phyloP scores from a whole-genome alignment of 257 asterid species.

The Jasminum sambac region DNA sequence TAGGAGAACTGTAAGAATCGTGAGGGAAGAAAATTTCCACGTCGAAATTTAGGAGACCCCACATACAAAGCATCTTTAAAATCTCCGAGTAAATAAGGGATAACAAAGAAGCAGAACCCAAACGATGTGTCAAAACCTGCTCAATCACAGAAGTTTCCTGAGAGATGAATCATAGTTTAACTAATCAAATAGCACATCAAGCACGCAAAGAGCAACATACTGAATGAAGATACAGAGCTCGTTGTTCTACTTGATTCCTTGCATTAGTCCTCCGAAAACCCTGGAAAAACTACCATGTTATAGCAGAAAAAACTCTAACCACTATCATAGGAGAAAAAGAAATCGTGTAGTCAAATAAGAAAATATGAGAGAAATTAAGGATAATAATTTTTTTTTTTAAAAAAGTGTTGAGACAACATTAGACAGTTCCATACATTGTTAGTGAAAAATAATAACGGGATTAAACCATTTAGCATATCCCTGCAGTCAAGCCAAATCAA shows the following conservation, averaged over 20 bases:
- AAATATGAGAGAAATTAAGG: too few relatives aligned
- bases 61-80: conserved; percentile 69
- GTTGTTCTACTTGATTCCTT: conserved; percentile 64
- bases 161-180: conserved; percentile 15
- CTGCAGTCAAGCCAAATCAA: background rate
- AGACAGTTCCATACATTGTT: background rate
- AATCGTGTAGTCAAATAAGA: too few relatives aligned
- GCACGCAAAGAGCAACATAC: conserved; percentile 38
- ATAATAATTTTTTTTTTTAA: too few relatives aligned
- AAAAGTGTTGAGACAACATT: background rate
- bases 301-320: conserved; percentile 14
- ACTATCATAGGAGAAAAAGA: conserved; percentile 10
- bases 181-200: conserved; percentile 9
- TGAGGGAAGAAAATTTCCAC: conserved; percentile 71
- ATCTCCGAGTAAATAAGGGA: conserved; percentile 76
- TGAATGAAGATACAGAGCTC: conserved; percentile 78
- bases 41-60: conserved; percentile 68
- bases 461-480: background rate
- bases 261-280: conserved; percentile 62
- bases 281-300: conserved; percentile 41
- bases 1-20: conserved; percentile 63
- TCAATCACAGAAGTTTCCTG: conserved; percentile 14
- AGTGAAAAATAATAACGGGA: background rate
- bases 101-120: conserved; percentile 77
- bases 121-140: conserved; percentile 86